phyloP scores from a whole-genome alignment of 768 basidiomycete genomes.

The Psilocybe cyanescens region DNA sequence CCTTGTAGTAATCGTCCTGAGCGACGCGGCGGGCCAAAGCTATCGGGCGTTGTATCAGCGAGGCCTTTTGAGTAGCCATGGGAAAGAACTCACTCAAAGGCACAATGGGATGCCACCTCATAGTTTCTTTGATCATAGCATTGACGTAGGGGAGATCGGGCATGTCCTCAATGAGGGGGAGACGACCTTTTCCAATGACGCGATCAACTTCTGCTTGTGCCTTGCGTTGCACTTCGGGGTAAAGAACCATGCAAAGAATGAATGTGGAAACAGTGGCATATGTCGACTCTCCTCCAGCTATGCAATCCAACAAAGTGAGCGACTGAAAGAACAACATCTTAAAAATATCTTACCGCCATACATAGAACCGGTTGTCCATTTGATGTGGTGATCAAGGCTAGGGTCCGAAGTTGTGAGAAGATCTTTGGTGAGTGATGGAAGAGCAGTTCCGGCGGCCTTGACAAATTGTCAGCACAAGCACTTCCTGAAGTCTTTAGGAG shows the following conservation, averaged over 20 bases:
- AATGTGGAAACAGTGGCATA: conserved; percentile 4
- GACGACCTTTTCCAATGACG: conserved; percentile 4
- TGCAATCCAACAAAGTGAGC: no score
- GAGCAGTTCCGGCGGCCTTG: conserved; percentile 5
- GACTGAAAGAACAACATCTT: no score
- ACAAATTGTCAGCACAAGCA: not conserved
- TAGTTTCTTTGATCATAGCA: conserved; percentile 11
- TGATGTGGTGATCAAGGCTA: conserved; percentile 4
- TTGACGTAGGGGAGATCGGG: conserved; percentile 8
- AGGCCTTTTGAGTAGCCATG: not conserved
- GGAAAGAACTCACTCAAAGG: conserved; percentile 4
- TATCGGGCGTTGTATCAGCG: not conserved
- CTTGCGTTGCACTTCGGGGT: conserved; percentile 2
- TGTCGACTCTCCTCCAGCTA: conserved; percentile 9
- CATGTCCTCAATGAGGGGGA: conserved; percentile 5
- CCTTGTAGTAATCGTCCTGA: conserved; percentile 18
- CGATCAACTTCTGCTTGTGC: conserved; percentile 4
- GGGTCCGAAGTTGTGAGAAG: not conserved
- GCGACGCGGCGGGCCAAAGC: conserved; percentile 16
- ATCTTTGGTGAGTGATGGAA: conserved; percentile 8
- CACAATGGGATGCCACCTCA: conserved; percentile 12
- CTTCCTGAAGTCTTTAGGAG: not conserved
- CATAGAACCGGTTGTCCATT: conserved; percentile 14
- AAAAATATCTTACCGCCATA: conserved; percentile 9
- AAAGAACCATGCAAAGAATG: conserved; percentile 4